phyloP scores from a whole-genome alignment of 1,284 basidiomycete species.

The Sporisorium scitamineum region DNA sequence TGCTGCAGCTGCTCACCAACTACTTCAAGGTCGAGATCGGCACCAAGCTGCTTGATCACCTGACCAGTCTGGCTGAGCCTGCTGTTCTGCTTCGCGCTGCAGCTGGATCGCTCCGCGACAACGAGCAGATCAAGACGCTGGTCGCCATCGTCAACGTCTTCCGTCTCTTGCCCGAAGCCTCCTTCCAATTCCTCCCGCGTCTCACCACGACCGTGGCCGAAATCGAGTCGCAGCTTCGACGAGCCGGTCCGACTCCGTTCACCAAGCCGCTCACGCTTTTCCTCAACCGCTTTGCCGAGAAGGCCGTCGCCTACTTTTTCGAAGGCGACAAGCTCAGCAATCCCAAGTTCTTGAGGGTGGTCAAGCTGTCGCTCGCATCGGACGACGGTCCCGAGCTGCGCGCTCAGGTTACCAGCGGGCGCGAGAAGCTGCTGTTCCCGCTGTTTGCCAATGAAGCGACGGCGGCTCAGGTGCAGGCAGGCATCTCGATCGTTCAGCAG shows the following conservation, averaged over 20 bases:
- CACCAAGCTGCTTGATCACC: constrained; percentile 92
- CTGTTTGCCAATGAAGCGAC: constrained; percentile 53
- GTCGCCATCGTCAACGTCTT: constrained; percentile 96
- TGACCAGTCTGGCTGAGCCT: constrained; percentile 62
- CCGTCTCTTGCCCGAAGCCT: constrained; percentile 86
- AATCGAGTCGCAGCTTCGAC: constrained; percentile 90
- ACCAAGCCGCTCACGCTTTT: constrained; percentile 92
- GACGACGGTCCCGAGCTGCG: constrained; percentile 61
- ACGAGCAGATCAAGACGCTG: constrained; percentile 91
- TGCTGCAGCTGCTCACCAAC: constrained; percentile 93
- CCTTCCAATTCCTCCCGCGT: constrained; percentile 89
- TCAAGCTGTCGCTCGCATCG: constrained; percentile 61
- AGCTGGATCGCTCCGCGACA: constrained; percentile 74
- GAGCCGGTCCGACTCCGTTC: constrained; percentile 89
- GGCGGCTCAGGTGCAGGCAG: constrained; percentile 48
- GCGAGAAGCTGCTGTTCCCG: constrained; percentile 55
- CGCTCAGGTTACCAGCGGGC: constrained; percentile 42
- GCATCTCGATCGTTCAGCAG: constrained; percentile 82
- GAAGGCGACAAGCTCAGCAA: constrained; percentile 76
- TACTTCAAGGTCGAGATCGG: constrained; percentile 99
- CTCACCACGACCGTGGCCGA: constrained; percentile 91
- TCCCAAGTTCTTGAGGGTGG: constrained; percentile 59
- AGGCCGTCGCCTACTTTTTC: constrained; percentile 87
- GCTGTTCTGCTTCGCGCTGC: constrained; percentile 60
- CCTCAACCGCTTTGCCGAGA: constrained; percentile 87